Conservation (phyloP, 345 rosid species). For the Corchorus capsularis region DNA sequence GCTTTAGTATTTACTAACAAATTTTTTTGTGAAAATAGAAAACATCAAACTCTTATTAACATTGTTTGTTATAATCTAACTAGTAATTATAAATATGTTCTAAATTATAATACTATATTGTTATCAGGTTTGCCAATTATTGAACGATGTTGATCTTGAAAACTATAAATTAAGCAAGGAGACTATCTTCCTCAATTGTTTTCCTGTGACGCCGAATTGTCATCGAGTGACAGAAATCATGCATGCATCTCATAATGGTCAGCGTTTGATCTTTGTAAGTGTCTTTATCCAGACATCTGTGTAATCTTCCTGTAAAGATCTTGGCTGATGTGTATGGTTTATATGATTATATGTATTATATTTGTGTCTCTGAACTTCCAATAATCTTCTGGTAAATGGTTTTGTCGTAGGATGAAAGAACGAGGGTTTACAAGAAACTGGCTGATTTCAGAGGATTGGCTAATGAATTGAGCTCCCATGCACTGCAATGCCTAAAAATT, state of each 20-base stretch:
- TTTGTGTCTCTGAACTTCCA: constrained; percentile 9
- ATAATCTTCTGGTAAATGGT: constrained; percentile 12
- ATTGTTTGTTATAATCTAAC: not conserved
- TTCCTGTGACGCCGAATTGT: constrained; percentile 84
- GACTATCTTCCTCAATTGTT: constrained; percentile 49
- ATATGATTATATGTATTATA: constrained; percentile 11
- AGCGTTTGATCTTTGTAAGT: constrained; percentile 70
- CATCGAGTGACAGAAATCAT: constrained; percentile 81
- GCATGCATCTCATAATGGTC: constrained; percentile 54
- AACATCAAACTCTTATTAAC: not conserved
- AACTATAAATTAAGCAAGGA: constrained; percentile 41
- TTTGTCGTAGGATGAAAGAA: constrained; percentile 70
- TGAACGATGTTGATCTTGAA: constrained; percentile 59
- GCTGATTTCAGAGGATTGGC: constrained; percentile 66
- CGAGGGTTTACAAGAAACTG: constrained; percentile 70
- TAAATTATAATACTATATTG: not conserved
- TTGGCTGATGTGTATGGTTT: constrained; percentile 14
- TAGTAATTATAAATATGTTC: not conserved
- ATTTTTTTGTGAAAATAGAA: not conserved
- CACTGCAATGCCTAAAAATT: constrained; percentile 69
- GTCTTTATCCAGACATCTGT: not conserved
- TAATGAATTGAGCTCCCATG: constrained; percentile 71
- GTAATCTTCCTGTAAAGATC: not conserved
- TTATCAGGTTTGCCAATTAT: constrained; percentile 57
- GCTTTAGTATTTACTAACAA: not conserved